These are phyloP conservation scores for Trichoderma sp. DNA, from an alignment of 2,329 filamentous ascomycete genomes.

Conservation along the genomic window DNA sequence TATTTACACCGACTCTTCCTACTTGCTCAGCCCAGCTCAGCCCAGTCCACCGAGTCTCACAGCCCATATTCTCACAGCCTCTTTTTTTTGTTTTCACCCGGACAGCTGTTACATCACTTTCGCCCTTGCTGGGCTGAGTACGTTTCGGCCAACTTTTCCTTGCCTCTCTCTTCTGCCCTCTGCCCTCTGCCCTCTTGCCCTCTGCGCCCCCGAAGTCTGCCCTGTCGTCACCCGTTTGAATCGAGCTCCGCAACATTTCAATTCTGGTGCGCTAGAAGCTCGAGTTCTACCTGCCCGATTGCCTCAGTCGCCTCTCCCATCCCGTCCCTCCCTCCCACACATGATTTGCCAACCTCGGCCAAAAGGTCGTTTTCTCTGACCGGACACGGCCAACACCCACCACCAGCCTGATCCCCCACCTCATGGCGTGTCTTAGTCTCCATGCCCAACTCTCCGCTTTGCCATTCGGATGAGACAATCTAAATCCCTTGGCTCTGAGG, in stretches of 20 bases:
- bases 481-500: not conserved
- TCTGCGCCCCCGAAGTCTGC: not conserved
- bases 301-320: slow-evolving; percentile 20
- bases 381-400: slow-evolving; percentile 23
- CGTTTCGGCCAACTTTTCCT: slow-evolving; percentile 24
- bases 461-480: slow-evolving; percentile 1
- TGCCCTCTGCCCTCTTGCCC: not conserved
- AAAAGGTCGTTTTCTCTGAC: slow-evolving; percentile 17
- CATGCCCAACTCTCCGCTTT: slow-evolving; percentile 20
- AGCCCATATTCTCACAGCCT: slow-evolving; percentile 10
- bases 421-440: slow-evolving; percentile 15
- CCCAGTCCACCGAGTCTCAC: not conserved
- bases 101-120: slow-evolving; percentile 23
- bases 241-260: slow-evolving; percentile 3
- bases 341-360: slow-evolving; percentile 18
- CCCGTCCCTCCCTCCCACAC: slow-evolving; percentile 12
- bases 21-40: slow-evolving; percentile 15
- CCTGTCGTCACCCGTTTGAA: slow-evolving; percentile 16
- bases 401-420: slow-evolving; percentile 17
- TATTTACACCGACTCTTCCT: slow-evolving; percentile 30
- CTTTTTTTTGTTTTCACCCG: not conserved
- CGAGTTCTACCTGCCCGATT: slow-evolving; percentile 26
- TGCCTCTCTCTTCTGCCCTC: not conserved
- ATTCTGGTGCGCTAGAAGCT: not conserved
- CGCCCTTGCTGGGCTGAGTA: slow-evolving; percentile 24